These are phyloP conservation scores for Hysterium pulicare DNA, from an alignment of 2,329 filamentous ascomycete species.

Conservation along the genomic window DNA sequence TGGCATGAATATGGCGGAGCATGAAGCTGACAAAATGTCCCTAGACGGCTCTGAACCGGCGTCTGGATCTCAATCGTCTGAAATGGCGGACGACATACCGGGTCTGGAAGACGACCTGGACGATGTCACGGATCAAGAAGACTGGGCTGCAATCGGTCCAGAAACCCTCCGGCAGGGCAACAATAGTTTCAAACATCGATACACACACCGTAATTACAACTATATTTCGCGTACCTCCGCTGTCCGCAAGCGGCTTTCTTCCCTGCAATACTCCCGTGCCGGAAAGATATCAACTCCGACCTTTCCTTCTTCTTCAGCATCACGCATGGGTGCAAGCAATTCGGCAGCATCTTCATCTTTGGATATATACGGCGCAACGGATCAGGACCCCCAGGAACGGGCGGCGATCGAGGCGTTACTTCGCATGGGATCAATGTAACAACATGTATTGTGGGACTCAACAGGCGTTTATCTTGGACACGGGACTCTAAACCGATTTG, in stretches of 20 bases:
- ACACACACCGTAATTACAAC: conserved; percentile 38
- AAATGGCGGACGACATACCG: conserved; percentile 57
- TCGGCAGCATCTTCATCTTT: conserved; percentile 17
- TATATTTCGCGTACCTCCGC: conserved; percentile 34
- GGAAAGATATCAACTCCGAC: conserved; percentile 20
- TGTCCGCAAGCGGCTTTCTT: conserved; percentile 12
- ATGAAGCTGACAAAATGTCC: conserved; percentile 95
- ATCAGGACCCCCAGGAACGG: conserved; percentile 65
- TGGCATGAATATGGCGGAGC: conserved; percentile 67
- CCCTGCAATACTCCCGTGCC: conserved; percentile 13
- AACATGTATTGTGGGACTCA: no score
- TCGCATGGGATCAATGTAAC: conserved; percentile 68
- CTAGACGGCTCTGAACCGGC: conserved; percentile 64
- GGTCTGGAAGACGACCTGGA: conserved; percentile 67
- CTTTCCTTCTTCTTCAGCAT: conserved; percentile 24
- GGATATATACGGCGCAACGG: conserved; percentile 24
- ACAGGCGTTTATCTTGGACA: no score
- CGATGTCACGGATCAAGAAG: conserved; percentile 90
- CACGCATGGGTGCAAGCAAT: conserved; percentile 25
- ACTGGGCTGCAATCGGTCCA: conserved; percentile 88
- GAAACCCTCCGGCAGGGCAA: conserved; percentile 69
- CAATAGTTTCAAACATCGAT: conserved; percentile 21
- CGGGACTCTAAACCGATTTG: no score
- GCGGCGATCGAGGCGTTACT: conserved; percentile 79
- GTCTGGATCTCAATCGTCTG: conserved; percentile 74